phyloP scores from a whole-genome alignment of 2,329 filamentous ascomycete genomes.

The Cordyceps tenuipes region DNA sequence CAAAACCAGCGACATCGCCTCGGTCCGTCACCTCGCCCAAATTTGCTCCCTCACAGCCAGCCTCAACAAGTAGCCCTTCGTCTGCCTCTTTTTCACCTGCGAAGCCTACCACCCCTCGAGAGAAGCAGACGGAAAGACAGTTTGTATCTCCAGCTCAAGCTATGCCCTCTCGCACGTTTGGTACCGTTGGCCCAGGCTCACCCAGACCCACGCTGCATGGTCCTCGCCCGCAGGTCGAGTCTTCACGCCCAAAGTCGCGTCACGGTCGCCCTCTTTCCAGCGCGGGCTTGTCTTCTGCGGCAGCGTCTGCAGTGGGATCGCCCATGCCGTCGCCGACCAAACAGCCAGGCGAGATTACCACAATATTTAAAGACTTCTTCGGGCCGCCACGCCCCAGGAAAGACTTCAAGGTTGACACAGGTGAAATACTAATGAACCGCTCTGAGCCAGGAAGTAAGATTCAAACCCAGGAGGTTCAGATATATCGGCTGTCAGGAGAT shows the following conservation, averaged over 20 bases:
- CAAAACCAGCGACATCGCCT: neutral
- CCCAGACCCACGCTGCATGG: constrained; percentile 8
- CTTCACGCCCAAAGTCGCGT: constrained; percentile 6
- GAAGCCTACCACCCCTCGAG: neutral
- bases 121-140: constrained; percentile 4
- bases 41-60: neutral
- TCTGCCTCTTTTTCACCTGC: neutral
- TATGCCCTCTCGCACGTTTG: constrained; percentile 10
- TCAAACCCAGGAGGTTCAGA: constrained; percentile 63
- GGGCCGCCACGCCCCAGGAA: constrained; percentile 46
- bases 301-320: constrained; percentile 22
- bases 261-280: constrained; percentile 7
- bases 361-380: constrained; percentile 69
- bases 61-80: neutral
- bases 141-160: constrained; percentile 4
- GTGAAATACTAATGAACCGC: constrained; percentile 58
- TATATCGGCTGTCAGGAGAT: constrained; percentile 72
- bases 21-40: neutral
- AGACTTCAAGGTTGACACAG: constrained; percentile 60
- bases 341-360: constrained; percentile 39
- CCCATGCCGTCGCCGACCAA: constrained; percentile 40
- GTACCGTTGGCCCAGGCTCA: neutral
- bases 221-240: constrained; percentile 5
- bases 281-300: constrained; percentile 12
- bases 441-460: constrained; percentile 48